These are phyloP conservation scores for Rhynchosporium secalis DNA, from an alignment of 2,329 filamentous ascomycete species.

Conservation along the genomic window DNA sequence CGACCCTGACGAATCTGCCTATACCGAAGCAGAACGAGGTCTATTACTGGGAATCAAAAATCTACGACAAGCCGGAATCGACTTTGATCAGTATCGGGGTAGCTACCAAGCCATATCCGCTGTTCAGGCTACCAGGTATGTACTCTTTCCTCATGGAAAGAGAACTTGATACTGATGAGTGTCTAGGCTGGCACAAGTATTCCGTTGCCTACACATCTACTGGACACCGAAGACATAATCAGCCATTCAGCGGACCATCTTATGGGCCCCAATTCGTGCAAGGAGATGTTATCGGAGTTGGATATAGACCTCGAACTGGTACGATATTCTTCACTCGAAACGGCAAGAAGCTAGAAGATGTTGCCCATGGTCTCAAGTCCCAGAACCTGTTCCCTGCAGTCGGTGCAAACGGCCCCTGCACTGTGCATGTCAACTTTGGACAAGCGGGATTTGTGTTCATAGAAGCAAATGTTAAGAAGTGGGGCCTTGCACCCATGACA, in stretches of 20 bases:
- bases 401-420: constrained; percentile 91
- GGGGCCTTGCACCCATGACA: constrained; percentile 94
- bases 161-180: constrained; percentile 3
- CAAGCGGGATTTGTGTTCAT: constrained; percentile 99
- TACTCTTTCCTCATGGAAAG: neutral
- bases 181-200: constrained; percentile 81
- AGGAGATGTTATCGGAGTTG: constrained; percentile 93
- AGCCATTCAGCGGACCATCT: constrained; percentile 76
- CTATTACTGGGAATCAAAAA: constrained; percentile 99
- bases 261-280: constrained; percentile 87
- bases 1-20: constrained; percentile 77
- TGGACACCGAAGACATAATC: constrained; percentile 85
- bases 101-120: constrained; percentile 93
- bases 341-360: constrained; percentile 94
- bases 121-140: constrained; percentile 90
- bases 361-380: constrained; percentile 86
- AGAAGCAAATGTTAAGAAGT: constrained; percentile 99
- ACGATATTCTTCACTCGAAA: constrained; percentile 98
- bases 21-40: constrained; percentile 99
- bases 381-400: constrained; percentile 98
- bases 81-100: constrained; percentile 89
- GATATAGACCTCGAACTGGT: constrained; percentile 90
- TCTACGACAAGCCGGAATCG: constrained; percentile 93
- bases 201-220: constrained; percentile 90
- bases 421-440: constrained; percentile 94